phyloP scores from a whole-genome alignment of 352 stramenopile species.

The Saprolegnia diclina region DNA sequence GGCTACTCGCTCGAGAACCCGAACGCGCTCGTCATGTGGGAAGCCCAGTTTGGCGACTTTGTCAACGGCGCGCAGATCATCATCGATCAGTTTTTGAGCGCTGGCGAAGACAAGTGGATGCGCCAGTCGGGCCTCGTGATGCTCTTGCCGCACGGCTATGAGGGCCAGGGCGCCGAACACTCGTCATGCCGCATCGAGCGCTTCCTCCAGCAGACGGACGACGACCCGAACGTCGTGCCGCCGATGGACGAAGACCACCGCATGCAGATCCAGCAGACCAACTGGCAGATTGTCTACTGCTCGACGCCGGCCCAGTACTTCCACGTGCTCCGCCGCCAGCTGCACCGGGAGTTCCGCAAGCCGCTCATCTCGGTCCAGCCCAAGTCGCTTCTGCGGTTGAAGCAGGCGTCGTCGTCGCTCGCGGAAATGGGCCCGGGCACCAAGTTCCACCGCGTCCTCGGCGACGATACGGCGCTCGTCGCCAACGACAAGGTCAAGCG shows the following conservation, averaged over 20 bases:
- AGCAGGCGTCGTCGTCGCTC: constrained; percentile 84
- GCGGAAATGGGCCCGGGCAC: constrained; percentile 93
- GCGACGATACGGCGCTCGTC: constrained; percentile 68
- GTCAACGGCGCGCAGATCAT: constrained; percentile 95
- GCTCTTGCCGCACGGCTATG: constrained; percentile 94
- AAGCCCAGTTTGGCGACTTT: constrained; percentile 98
- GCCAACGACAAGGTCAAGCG: constrained; percentile 53
- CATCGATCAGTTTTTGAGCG: constrained; percentile 95
- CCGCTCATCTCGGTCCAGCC: constrained; percentile 93
- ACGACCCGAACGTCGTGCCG: constrained; percentile 93
- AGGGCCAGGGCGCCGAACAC: constrained; percentile 95
- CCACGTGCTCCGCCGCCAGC: constrained; percentile 86
- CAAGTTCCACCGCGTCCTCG: constrained; percentile 87
- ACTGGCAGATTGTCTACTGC: constrained; percentile 97
- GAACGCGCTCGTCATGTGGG: constrained; percentile 90
- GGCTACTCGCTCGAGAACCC: constrained; percentile 94
- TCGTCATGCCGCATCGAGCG: constrained; percentile 92
- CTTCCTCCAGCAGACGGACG: constrained; percentile 92
- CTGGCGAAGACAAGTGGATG: constrained; percentile 97
- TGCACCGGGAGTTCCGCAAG: constrained; percentile 97
- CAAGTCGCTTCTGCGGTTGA: constrained; percentile 94
- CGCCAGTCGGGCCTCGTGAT: constrained; percentile 92
- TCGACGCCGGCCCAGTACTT: constrained; percentile 92
- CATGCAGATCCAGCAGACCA: constrained; percentile 96
- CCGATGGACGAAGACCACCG: constrained; percentile 88